A percentile compares a stretch with the other conserved stretches of the same genome.
phyloP scores from a whole-genome alignment of 2,329 filamentous ascomycete genomes.

The Thelonectria blattea region DNA sequence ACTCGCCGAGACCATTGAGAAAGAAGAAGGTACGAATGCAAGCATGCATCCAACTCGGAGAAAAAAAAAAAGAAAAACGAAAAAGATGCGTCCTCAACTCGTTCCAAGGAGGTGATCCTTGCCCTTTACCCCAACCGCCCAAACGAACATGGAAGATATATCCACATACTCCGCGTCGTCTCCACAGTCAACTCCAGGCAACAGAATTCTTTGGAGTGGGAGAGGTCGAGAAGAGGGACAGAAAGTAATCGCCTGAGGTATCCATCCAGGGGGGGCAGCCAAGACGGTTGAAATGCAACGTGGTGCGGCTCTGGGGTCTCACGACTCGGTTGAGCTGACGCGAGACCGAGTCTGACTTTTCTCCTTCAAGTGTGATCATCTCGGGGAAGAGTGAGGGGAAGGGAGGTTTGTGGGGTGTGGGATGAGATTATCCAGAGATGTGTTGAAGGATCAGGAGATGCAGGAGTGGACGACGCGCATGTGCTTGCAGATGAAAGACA shows the following conservation, averaged over 20 bases:
- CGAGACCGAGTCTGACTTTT: background rate
- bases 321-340: background rate
- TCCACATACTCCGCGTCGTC: slow-evolving; percentile 14
- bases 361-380: background rate
- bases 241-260: slow-evolving; percentile 24
- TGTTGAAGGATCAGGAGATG: no score
- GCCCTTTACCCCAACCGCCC: slow-evolving; percentile 9
- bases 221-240: slow-evolving; percentile 11
- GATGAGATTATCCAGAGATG: background rate
- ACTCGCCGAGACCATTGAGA: background rate
- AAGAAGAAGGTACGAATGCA: background rate
- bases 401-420: background rate
- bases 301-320: slow-evolving; percentile 21
- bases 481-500: no score
- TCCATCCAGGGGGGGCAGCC: background rate
- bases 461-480: no score
- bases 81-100: background rate
- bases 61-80: no score
- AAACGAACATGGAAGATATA: background rate
- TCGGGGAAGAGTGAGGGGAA: background rate
- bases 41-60: no score
- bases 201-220: slow-evolving; percentile 17
- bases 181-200: slow-evolving; percentile 25
- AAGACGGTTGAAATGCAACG: slow-evolving; percentile 19
- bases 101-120: background rate